Evolutionary conservation across 352 stramenopile species (phyloP).

Genomic region (Phytophthora pinifolia): DNA sequence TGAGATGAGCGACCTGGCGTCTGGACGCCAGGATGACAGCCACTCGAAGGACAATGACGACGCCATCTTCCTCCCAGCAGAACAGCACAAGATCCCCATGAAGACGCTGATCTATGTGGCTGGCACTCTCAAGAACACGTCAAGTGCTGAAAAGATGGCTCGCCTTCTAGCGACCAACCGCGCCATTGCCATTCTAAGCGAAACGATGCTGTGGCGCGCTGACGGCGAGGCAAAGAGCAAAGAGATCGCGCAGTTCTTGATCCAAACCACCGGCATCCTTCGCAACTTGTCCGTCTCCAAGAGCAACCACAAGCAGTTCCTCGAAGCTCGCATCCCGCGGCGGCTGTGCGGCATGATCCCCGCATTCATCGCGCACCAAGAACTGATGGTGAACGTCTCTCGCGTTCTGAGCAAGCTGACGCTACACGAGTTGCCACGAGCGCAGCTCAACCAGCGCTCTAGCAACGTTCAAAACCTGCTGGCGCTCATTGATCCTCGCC

Average conservation of each 20-base stretch:
- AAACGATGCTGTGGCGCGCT: slow-evolving; percentile 48
- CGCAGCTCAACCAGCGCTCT: slow-evolving; percentile 61
- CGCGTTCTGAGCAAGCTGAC: slow-evolving; percentile 84
- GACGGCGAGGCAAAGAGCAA: slow-evolving; percentile 29
- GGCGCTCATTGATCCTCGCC: slow-evolving; percentile 39
- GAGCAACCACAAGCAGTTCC: slow-evolving; percentile 70
- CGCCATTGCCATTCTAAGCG: slow-evolving; percentile 53
- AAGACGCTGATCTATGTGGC: slow-evolving; percentile 67
- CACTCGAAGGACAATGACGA: slow-evolving; percentile 10
- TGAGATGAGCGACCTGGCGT: slow-evolving; percentile 16
- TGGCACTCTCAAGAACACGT: slow-evolving; percentile 77
- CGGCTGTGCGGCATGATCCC: slow-evolving; percentile 53
- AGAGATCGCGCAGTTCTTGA: slow-evolving; percentile 68
- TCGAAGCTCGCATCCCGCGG: slow-evolving; percentile 44
- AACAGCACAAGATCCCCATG: slow-evolving; percentile 16
- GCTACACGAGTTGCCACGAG: slow-evolving; percentile 65
- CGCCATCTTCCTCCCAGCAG: background rate
- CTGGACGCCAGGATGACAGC: slow-evolving; percentile 1
- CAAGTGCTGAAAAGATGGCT: slow-evolving; percentile 54
- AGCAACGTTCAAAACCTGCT: slow-evolving; percentile 49
- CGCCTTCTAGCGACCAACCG: slow-evolving; percentile 65
- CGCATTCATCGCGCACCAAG: slow-evolving; percentile 50
- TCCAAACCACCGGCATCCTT: slow-evolving; percentile 66
- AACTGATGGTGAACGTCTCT: slow-evolving; percentile 79
- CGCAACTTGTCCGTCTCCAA: slow-evolving; percentile 69